These are phyloP conservation scores for Axilococcus clingmanii DNA, from an alignment of 139 green algal species.

Conservation along the genomic window DNA sequence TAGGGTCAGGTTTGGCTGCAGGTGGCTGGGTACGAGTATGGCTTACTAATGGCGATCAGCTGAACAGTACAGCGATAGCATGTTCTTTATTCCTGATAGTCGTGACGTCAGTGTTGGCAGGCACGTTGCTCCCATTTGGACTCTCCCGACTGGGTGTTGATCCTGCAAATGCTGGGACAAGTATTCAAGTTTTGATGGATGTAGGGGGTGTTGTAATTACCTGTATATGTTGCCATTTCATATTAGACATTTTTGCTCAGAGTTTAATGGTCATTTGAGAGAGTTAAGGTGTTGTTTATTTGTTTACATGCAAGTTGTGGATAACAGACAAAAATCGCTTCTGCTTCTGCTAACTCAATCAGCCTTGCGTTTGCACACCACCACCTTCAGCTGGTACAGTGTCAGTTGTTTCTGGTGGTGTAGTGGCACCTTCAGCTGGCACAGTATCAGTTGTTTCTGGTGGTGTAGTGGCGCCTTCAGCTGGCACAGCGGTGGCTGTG, in stretches of 20 bases:
- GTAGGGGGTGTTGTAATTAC: slow-evolving; percentile 74
- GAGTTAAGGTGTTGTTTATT: slow-evolving; percentile 5
- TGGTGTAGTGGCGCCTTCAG: too few species aligned
- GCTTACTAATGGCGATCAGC: slow-evolving; percentile 53
- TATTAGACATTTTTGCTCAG: slow-evolving; percentile 54
- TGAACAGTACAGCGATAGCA: slow-evolving; percentile 62
- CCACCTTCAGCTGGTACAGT: too few species aligned
- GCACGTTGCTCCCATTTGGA: slow-evolving; percentile 72
- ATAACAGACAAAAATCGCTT: neutral
- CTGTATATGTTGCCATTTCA: slow-evolving; percentile 63
- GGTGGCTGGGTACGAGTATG: slow-evolving; percentile 73
- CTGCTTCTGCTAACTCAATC: too few species aligned
- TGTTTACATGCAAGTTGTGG: neutral
- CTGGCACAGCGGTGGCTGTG: too few species aligned
- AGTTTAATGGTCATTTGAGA: slow-evolving; percentile 1
- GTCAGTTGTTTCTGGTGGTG: too few species aligned
- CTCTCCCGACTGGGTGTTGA: slow-evolving; percentile 56
- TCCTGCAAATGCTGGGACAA: slow-evolving; percentile 58
- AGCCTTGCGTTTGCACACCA: too few species aligned
- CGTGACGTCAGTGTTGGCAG: slow-evolving; percentile 57
- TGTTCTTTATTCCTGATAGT: slow-evolving; percentile 77
- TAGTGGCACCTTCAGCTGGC: too few species aligned
- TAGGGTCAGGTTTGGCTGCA: slow-evolving; percentile 49
- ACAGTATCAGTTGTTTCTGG: too few species aligned
- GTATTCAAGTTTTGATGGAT: slow-evolving; percentile 77